Conservation (phyloP, 2,329 filamentous ascomycete species). For the Neurospora sp. region DNA sequence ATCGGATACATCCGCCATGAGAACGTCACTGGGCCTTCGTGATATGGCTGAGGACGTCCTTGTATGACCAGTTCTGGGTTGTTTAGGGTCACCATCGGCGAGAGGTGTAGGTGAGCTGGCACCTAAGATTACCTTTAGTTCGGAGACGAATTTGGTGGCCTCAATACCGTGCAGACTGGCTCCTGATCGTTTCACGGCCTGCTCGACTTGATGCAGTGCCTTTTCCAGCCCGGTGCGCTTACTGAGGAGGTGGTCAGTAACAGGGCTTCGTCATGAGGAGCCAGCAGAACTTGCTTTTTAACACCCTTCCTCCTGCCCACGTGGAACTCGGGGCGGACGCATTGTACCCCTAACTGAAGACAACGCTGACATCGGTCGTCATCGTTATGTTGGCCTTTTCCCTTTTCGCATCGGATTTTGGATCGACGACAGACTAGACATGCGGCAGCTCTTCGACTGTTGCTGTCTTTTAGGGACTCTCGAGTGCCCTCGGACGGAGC, state of each 20-base stretch:
- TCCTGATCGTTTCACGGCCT: constrained; percentile 50
- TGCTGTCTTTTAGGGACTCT: constrained; percentile 12
- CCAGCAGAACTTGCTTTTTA: constrained; percentile 50
- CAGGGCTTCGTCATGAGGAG: background rate
- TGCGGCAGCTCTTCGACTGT: constrained; percentile 18
- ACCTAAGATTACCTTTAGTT: constrained; percentile 31
- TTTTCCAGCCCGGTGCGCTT: constrained; percentile 67
- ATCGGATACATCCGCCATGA: constrained; percentile 17
- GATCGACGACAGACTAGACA: constrained; percentile 44
- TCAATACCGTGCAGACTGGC: constrained; percentile 33
- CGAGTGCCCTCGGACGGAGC: constrained; percentile 7
- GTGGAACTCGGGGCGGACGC: constrained; percentile 62
- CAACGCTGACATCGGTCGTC: constrained; percentile 51
- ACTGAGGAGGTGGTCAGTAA: constrained; percentile 29
- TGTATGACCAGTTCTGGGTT: constrained; percentile 9
- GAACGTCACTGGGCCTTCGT: constrained; percentile 11
- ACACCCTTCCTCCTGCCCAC: constrained; percentile 65
- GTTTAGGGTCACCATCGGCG: constrained; percentile 6
- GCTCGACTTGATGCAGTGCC: constrained; percentile 63
- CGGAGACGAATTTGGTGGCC: constrained; percentile 35
- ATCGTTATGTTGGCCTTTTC: constrained; percentile 28
- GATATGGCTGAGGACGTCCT: constrained; percentile 4
- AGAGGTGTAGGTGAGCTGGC: constrained; percentile 14
- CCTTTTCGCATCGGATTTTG: constrained; percentile 58
- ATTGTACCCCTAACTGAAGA: constrained; percentile 46